Evolutionary conservation across 495 filamentous ascomycete genomes (phyloP), one percentile per base, ranked within the genome.

Genomic region (Tuber microsphaerosporum): DNA sequence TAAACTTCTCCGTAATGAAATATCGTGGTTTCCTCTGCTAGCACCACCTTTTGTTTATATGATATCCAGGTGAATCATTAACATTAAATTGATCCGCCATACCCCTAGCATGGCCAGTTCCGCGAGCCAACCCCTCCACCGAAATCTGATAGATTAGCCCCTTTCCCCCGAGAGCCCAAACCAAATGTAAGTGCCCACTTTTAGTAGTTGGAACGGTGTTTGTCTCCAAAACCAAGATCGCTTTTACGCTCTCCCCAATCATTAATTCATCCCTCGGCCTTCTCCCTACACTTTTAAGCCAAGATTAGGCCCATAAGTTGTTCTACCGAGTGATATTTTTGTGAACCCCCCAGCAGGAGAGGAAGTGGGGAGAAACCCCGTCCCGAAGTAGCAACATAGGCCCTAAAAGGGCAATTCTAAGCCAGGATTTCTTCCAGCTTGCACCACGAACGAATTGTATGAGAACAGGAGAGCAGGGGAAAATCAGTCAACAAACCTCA

Each of bases 21-120:
- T 37, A 10, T 26, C 20, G n/a, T 26, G 20, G 39, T n/a, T 73
- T 70, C 14, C 56, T 73, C 31, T 73, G 56, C 72, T 73, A 16
- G 71, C n/a, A n/a, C 14, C 70, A 17, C 26, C 70, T 73, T 73
- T 73, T 61, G 34, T 34, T 73, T 71, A 34, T 65, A 65, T 65
- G 26, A 65, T 65, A 65, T 19, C 56, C 56, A 31, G 26, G 56
- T 65, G 56, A 65, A 65, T 19, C 56, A 65, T 65, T 65, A 31
- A 34, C 56, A 34, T 26, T 65, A 65, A 34, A 16, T 17, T 19
- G 56, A 65, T 34, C 1, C 0, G 5, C 2, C 26, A 65, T 12
- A 0, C 14, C 6, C 26, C 12, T 2, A 3, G 14, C 56, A 65
- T 34, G 14, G 12, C 19, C 56, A 17, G 56, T 65, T 65, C 56